A percentile compares a stretch with the other conserved stretches of the same genome.
These are phyloP conservation scores for Ophiorrhiza pumila DNA, from an alignment of 257 asterid genomes.

Conservation along the genomic window DNA sequence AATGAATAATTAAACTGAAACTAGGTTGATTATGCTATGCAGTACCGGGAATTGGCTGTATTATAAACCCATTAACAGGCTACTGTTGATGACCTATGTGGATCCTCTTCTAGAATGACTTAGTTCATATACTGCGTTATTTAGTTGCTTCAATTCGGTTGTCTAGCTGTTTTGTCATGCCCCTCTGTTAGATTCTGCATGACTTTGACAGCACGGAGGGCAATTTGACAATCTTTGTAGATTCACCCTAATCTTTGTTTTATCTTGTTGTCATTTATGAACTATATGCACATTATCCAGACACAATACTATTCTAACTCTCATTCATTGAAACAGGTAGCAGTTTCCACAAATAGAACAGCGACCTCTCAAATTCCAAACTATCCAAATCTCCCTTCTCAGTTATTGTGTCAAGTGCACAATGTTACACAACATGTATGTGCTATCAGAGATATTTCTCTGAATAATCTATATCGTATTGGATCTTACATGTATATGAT, in stretches of 20 bases:
- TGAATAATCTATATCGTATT: not conserved
- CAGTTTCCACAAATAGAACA: slow-evolving; percentile 80
- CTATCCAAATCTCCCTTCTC: slow-evolving; percentile 85
- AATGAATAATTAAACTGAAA: not conserved
- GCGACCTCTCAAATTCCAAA: slow-evolving; percentile 82
- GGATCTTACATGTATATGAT: not conserved
- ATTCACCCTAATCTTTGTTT: not conserved
- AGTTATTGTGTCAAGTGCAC: slow-evolving; percentile 91
- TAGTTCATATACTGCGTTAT: not conserved
- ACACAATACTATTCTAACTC: not conserved
- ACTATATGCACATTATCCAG: not conserved
- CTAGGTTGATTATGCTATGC: not conserved
- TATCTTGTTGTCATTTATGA: not conserved
- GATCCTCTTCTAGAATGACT: not conserved
- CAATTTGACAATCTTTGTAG: not conserved
- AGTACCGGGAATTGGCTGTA: not conserved
- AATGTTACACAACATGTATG: slow-evolving; percentile 75
- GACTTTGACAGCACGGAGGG: not conserved
- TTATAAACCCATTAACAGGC: not conserved
- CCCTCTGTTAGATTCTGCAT: not conserved
- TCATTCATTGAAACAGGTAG: slow-evolving; percentile 48
- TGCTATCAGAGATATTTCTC: slow-evolving; percentile 4
- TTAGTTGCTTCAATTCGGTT: not conserved
- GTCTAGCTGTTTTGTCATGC: not conserved
- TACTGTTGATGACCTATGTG: no score